Conservation (phyloP, 768 basidiomycete species). For the Candolleomyces efflorescens region DNA sequence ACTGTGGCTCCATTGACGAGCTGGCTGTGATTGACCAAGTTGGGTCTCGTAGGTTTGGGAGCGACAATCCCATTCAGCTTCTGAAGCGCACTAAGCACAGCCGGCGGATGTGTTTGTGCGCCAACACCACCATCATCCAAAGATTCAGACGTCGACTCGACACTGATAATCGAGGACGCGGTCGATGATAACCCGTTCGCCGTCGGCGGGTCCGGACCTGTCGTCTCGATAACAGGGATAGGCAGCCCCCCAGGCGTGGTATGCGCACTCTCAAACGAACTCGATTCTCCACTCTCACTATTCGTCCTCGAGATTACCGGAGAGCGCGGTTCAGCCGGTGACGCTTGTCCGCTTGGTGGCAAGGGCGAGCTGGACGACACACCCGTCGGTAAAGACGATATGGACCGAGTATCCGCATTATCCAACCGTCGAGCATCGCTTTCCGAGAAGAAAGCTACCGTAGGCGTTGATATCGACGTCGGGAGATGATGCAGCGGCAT, state of each 20-base stretch:
- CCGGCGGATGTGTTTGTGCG: too few species aligned
- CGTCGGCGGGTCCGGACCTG: neutral
- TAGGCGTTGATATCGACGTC: conserved; percentile 38
- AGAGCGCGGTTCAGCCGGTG: too few species aligned
- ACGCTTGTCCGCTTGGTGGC: neutral
- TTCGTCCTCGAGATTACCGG: neutral
- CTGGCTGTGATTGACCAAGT: neutral
- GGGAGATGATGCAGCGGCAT: conserved; percentile 19
- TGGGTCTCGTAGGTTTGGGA: neutral
- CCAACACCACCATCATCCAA: too few species aligned
- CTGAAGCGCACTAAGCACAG: too few species aligned
- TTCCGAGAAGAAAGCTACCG: conserved; percentile 29
- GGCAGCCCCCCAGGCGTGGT: conserved; percentile 36
- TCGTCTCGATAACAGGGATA: conserved; percentile 53
- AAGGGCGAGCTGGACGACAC: conserved; percentile 17
- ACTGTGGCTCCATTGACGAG: neutral
- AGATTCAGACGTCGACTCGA: too few species aligned
- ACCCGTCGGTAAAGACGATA: conserved; percentile 34
- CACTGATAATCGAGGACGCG: neutral
- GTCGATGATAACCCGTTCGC: too few species aligned
- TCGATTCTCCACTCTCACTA: neutral
- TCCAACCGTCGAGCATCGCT: conserved; percentile 10
- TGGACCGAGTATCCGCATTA: conserved; percentile 26
- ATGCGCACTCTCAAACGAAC: neutral
- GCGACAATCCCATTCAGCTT: neutral